Evolutionary conservation across 306 rosid species (phyloP).

Genomic region (Malus fusca): DNA sequence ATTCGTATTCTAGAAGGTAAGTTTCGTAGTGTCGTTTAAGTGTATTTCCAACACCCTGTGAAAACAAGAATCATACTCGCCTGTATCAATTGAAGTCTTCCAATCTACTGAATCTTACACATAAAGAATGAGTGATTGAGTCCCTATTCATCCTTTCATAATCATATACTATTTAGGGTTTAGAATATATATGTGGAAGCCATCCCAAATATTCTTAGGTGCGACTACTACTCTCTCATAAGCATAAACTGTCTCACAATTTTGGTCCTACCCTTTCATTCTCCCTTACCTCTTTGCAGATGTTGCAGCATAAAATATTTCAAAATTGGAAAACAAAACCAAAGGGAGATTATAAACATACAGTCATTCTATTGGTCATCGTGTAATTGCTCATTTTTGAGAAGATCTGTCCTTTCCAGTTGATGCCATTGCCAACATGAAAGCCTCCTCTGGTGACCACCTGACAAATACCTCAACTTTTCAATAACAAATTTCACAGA

Average conservation of each 20-base stretch:
- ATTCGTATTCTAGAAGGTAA: conserved; percentile 88
- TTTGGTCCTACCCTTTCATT: not conserved
- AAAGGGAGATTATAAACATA: conserved; percentile 31
- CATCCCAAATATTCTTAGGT: not conserved
- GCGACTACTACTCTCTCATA: not conserved
- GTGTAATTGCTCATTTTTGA: conserved; percentile 99
- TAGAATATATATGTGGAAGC: not conserved
- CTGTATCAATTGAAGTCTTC: not conserved
- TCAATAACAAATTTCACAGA: conserved; percentile 14
- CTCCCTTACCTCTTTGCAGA: not conserved
- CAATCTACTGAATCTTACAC: not conserved
- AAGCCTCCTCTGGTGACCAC: conserved; percentile 99
- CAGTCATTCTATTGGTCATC: conserved; percentile 97
- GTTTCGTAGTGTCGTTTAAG: conserved; percentile 96
- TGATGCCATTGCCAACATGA: conserved; percentile 98
- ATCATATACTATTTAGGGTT: not conserved
- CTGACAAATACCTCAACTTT: conserved; percentile 30
- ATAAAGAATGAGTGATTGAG: not conserved
- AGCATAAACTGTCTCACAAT: not conserved
- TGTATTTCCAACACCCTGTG: conserved; percentile 99
- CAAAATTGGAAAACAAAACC: conserved; percentile 2
- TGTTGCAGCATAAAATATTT: not conserved
- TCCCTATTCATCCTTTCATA: not conserved
- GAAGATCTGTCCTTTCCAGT: conserved; percentile 99
- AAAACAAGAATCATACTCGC: conserved; percentile 13